Evolutionary conservation across 495 filamentous ascomycete species (phyloP).

Genomic region (Penicillium waksmanii): DNA sequence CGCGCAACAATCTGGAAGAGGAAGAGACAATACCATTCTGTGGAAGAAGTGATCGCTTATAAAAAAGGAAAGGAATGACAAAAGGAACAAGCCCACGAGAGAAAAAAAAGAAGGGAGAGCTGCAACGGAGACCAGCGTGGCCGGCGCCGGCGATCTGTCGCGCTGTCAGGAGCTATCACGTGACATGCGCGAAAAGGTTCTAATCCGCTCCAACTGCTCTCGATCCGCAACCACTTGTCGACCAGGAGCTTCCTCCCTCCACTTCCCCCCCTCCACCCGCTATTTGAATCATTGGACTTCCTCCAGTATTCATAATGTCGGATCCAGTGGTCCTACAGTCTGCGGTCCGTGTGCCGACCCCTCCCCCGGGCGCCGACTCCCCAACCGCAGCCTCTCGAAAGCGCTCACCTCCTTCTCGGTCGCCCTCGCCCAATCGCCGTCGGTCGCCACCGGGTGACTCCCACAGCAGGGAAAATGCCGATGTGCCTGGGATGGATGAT

Average conservation of each 20-base stretch:
- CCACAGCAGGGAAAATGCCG: constrained; percentile 32
- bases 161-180: constrained; percentile 30
- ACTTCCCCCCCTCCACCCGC: neutral
- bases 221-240: constrained; percentile 18
- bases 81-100: neutral
- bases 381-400: constrained; percentile 58
- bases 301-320: constrained; percentile 38
- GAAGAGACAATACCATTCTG: constrained; percentile 29
- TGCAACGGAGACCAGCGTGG: neutral
- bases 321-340: constrained; percentile 62
- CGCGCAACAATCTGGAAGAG: neutral
- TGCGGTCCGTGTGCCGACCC: constrained; percentile 69
- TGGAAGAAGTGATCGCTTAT: constrained; percentile 16
- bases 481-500: constrained; percentile 55
- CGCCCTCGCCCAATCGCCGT: constrained; percentile 65
- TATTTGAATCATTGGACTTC: constrained; percentile 10
- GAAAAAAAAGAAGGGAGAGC: neutral
- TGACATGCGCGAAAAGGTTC: constrained; percentile 18
- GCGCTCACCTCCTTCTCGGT: constrained; percentile 64
- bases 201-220: neutral
- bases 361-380: constrained; percentile 59
- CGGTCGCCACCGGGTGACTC: constrained; percentile 58
- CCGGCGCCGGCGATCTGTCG: neutral
- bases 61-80: constrained; percentile 10
- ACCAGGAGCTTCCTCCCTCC: constrained; percentile 15